A percentile compares a stretch with the other conserved stretches of the same genome.
phyloP scores from a whole-genome alignment of 768 basidiomycete genomes.

The Tulasnella sp. region DNA sequence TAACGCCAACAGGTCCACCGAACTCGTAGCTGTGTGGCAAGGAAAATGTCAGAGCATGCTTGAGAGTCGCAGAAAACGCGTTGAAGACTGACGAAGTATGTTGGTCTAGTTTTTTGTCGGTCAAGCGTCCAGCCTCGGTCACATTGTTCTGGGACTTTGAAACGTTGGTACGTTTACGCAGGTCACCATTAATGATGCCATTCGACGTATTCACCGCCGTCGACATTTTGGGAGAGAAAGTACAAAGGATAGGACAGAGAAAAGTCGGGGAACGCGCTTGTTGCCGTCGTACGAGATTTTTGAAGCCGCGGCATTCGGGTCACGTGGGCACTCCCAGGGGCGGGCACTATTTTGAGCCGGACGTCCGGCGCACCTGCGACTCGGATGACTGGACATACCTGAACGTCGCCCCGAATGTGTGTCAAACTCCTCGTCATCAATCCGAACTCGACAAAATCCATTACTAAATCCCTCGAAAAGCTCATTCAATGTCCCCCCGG shows the following conservation, averaged over 20 bases:
- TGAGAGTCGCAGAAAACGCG: background rate
- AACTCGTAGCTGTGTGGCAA: constrained; percentile 68
- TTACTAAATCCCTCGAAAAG: constrained; percentile 23
- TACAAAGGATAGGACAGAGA: background rate
- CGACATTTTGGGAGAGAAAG: background rate
- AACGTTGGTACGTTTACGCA: background rate
- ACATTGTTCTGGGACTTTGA: background rate
- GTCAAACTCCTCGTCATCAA: constrained; percentile 24
- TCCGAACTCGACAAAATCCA: constrained; percentile 26
- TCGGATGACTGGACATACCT: background rate
- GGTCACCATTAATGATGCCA: background rate
- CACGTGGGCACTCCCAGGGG: background rate
- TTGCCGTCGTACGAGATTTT: background rate
- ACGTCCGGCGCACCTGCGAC: background rate
- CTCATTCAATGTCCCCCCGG: background rate
- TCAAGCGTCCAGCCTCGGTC: background rate
- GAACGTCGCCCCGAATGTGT: background rate
- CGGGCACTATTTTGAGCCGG: background rate
- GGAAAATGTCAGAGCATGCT: background rate
- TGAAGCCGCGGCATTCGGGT: background rate
- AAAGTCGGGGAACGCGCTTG: background rate
- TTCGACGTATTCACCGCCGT: background rate
- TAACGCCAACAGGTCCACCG: constrained; percentile 84
- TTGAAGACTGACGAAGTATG: background rate
- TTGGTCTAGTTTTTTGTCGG: background rate